phyloP scores from a whole-genome alignment of 2,329 filamentous ascomycete genomes.

The Verruconis gallopava region DNA sequence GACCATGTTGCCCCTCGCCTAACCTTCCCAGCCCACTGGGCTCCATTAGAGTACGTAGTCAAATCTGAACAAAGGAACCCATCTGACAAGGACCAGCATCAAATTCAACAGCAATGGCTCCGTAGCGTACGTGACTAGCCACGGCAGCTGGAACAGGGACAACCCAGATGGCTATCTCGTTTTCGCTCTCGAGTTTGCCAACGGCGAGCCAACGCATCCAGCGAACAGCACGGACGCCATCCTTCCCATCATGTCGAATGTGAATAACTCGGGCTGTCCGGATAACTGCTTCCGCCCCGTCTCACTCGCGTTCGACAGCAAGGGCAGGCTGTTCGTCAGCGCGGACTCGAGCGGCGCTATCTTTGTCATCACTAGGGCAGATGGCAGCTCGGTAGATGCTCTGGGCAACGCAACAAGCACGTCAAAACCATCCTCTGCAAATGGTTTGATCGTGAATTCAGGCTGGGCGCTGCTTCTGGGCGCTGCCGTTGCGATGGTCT shows the following conservation, averaged over 20 bases:
- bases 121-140: constrained; percentile 54
- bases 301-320: constrained; percentile 38
- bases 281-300: constrained; percentile 49
- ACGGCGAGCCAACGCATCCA: constrained; percentile 32
- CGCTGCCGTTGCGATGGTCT: not conserved
- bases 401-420: constrained; percentile 16
- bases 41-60: constrained; percentile 38
- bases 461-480: too few species aligned
- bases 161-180: constrained; percentile 39
- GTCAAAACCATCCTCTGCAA: too few species aligned
- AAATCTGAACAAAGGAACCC: not conserved
- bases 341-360: constrained; percentile 54
- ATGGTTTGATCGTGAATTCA: too few species aligned
- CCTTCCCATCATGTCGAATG: constrained; percentile 43
- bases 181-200: constrained; percentile 31
- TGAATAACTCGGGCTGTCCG: constrained; percentile 41
- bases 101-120: constrained; percentile 48
- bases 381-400: too few species aligned
- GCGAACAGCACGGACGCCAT: constrained; percentile 36
- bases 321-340: constrained; percentile 47
- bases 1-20: constrained; percentile 36
- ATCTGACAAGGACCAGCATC: constrained; percentile 38
- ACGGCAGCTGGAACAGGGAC: constrained; percentile 52
- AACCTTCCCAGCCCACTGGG: constrained; percentile 53
- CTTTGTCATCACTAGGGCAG: constrained; percentile 34